Evolutionary conservation across 1,284 basidiomycete genomes (phyloP).

Genomic region (Apiotrichum veenhuisii): DNA sequence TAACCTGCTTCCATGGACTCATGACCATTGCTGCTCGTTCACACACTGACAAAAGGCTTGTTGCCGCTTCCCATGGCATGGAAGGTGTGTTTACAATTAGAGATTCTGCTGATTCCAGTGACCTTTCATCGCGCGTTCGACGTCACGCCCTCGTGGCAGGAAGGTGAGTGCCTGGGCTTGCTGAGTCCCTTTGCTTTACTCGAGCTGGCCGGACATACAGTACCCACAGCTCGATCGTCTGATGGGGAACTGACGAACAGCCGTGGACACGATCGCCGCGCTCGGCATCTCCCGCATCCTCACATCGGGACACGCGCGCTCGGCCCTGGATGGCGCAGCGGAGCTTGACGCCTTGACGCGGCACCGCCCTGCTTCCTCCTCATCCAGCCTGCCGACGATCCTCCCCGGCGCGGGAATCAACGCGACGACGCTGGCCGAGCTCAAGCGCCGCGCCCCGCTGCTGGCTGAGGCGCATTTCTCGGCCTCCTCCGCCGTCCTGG

Average conservation of each 20-base stretch:
- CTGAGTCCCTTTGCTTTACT: no score
- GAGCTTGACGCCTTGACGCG: conserved; percentile 8
- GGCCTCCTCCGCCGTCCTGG: conserved; percentile 11
- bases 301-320: conserved; percentile 58
- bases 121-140: conserved; percentile 81
- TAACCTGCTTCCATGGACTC: no score
- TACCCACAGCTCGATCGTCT: no score
- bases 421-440: conserved; percentile 9
- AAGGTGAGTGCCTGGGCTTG: conserved; percentile 7
- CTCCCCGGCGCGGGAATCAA: conserved; percentile 28
- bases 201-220: no score
- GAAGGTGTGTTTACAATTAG: conserved; percentile 54
- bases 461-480: conserved; percentile 34
- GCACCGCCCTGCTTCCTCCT: no score
- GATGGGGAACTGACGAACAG: conserved; percentile 44
- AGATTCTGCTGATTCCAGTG: conserved; percentile 51
- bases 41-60: conserved; percentile 39
- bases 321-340: conserved; percentile 16
- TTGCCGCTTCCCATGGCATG: conserved; percentile 59
- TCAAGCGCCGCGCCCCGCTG: conserved; percentile 57
- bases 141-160: conserved; percentile 58
- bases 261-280: conserved; percentile 55
- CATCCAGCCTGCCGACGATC: conserved; percentile 52
- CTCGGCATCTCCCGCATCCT: conserved; percentile 69
- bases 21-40: background rate